These are phyloP conservation scores for Neospermospora avenae DNA, from an alignment of 2,329 filamentous ascomycete species.

Conservation along the genomic window DNA sequence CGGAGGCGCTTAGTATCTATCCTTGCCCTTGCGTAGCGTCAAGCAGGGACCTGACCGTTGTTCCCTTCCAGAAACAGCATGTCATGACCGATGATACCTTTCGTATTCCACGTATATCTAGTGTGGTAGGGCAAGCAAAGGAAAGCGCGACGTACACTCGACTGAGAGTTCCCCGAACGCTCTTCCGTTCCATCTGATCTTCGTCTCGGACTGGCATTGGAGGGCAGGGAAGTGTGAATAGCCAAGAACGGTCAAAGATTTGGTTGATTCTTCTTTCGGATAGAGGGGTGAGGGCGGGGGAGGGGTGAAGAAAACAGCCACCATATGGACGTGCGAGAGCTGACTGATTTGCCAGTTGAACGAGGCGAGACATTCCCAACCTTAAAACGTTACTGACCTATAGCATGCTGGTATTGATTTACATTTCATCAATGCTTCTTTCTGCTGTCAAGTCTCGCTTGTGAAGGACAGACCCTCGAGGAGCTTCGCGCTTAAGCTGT, in stretches of 20 bases:
- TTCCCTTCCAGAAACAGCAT: background rate
- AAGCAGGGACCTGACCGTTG: background rate
- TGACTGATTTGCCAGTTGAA: background rate
- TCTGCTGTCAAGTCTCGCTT: background rate
- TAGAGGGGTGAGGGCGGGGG: background rate
- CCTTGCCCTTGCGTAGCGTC: background rate
- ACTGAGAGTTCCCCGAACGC: background rate
- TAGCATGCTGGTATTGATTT: background rate
- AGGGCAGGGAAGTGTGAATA: background rate
- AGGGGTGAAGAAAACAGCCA: background rate
- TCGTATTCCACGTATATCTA: background rate
- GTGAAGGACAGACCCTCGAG: background rate
- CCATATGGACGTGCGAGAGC: background rate
- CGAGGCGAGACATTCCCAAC: background rate
- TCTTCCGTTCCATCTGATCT: too few species aligned
- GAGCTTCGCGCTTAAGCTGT: background rate
- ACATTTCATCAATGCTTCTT: background rate
- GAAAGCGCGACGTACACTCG: background rate
- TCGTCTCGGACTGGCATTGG: background rate
- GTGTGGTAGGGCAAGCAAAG: background rate
- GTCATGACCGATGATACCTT: background rate
- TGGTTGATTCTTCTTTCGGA: background rate
- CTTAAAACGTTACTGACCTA: background rate
- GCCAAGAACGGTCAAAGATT: background rate
- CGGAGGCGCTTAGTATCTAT: background rate